Conservation (phyloP, 1,284 basidiomycete species). For the Pseudomicrostroma phylloplanum region DNA sequence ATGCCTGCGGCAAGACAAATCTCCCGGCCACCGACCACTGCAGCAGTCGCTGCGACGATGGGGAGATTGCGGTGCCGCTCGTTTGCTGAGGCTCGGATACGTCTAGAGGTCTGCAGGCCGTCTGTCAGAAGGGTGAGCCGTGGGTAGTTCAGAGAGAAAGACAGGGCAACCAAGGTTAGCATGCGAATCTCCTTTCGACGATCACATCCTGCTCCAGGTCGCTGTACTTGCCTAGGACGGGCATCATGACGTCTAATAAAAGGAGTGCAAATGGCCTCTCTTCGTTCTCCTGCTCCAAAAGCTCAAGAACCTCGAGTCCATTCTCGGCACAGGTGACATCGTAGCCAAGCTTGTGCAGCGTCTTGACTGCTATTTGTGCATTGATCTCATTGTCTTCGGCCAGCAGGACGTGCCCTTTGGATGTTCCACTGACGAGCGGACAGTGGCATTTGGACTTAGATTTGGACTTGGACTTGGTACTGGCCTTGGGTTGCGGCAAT, state of each 20-base stretch:
- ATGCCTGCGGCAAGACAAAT: constrained; percentile 36
- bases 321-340: constrained; percentile 30
- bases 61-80: constrained; percentile 28
- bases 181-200: too few species aligned
- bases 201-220: too few species aligned
- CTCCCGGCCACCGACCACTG: constrained; percentile 33
- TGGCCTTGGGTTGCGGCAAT: too few species aligned
- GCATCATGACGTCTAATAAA: constrained; percentile 36
- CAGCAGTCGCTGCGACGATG: constrained; percentile 40
- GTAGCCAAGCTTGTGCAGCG: constrained; percentile 41
- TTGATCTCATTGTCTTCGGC: constrained; percentile 45
- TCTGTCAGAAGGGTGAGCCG: too few species aligned
- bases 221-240: too few species aligned
- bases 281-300: constrained; percentile 20
- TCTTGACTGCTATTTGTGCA: constrained; percentile 37
- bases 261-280: constrained; percentile 28
- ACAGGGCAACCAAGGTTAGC: too few species aligned
- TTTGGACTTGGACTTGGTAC: too few species aligned
- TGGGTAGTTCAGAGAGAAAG: too few species aligned
- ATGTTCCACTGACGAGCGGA: too few species aligned
- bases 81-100: constrained; percentile 16
- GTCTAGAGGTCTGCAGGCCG: constrained; percentile 32
- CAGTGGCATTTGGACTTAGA: too few species aligned
- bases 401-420: constrained; percentile 15
- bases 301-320: constrained; percentile 35